Evolutionary conservation across 2,329 filamentous ascomycete species (phyloP).

Genomic region (Penicillium italicum): DNA sequence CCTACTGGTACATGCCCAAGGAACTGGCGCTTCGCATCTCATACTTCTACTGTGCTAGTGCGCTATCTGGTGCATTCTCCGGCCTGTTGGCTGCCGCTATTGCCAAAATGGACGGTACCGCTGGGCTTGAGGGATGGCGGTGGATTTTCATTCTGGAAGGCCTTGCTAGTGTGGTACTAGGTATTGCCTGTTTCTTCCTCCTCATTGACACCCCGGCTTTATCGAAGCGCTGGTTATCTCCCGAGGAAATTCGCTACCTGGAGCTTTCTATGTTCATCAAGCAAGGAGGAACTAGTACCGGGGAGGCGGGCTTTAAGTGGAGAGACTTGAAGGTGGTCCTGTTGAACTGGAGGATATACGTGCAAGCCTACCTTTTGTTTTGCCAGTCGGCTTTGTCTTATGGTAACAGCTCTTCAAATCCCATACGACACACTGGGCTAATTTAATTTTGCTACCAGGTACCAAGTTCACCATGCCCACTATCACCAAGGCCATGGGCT

Average conservation of each 20-base stretch:
- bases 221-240: constrained; percentile 36
- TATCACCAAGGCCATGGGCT: constrained; percentile 40
- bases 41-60: constrained; percentile 26
- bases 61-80: constrained; percentile 44
- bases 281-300: constrained; percentile 5
- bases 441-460: constrained; percentile 29
- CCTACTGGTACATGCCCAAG: constrained; percentile 21
- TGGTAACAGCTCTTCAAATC: constrained; percentile 14
- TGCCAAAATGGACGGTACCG: constrained; percentile 47
- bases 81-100: constrained; percentile 50
- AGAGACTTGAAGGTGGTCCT: constrained; percentile 36
- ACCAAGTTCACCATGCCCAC: constrained; percentile 38
- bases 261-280: constrained; percentile 37
- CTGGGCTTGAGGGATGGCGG: constrained; percentile 44
- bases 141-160: constrained; percentile 51
- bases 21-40: constrained; percentile 21
- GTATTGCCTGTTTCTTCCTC: constrained; percentile 39
- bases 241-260: constrained; percentile 38
- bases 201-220: constrained; percentile 43
- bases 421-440: constrained; percentile 13
- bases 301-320: constrained; percentile 19
- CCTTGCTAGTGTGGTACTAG: constrained; percentile 41
- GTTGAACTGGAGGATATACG: constrained; percentile 39
- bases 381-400: constrained; percentile 22
- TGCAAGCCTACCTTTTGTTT: constrained; percentile 31